Conservation (phyloP, 495 filamentous ascomycete species). For the Podospora sp. region DNA sequence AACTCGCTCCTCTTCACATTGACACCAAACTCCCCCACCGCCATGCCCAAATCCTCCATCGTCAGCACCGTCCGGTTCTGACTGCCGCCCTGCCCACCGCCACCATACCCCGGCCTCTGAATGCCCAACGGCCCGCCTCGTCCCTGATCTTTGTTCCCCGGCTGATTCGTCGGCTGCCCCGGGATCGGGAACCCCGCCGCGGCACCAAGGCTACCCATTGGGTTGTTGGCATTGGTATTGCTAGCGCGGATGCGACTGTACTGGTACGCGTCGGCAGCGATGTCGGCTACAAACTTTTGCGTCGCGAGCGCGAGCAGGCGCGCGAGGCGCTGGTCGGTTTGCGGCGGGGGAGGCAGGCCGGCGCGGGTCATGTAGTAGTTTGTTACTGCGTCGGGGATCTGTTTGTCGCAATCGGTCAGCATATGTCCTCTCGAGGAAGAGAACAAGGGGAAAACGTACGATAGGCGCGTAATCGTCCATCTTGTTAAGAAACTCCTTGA, state of each 20-base stretch:
- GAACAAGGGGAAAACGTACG: conserved; percentile 54
- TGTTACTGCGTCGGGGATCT: conserved; percentile 98
- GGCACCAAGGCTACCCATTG: conserved; percentile 81
- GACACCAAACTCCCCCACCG: conserved; percentile 94
- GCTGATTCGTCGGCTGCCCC: conserved; percentile 56
- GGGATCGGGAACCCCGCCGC: conserved; percentile 71
- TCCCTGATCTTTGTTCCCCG: conserved; percentile 59
- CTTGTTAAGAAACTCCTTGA: conserved; percentile 88
- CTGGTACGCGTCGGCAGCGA: conserved; percentile 96
- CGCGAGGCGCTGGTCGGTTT: conserved; percentile 83
- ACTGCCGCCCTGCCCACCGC: conserved; percentile 85
- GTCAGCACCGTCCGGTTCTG: conserved; percentile 94
- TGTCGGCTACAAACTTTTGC: conserved; percentile 96
- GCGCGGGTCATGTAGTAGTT: conserved; percentile 96
- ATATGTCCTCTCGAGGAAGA: conserved; percentile 13
- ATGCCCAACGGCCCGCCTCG: conserved; percentile 75
- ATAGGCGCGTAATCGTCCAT: conserved; percentile 99
- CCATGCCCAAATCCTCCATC: conserved; percentile 98
- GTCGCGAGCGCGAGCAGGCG: conserved; percentile 93
- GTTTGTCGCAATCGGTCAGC: neutral
- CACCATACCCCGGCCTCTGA: conserved; percentile 88
- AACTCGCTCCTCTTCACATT: conserved; percentile 97
- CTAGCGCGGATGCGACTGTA: conserved; percentile 92
- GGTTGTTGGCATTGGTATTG: conserved; percentile 83
- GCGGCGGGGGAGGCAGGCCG: conserved; percentile 84